These are phyloP conservation scores for Penstemon eatonii DNA, from an alignment of 257 asterid species.

Conservation along the genomic window DNA sequence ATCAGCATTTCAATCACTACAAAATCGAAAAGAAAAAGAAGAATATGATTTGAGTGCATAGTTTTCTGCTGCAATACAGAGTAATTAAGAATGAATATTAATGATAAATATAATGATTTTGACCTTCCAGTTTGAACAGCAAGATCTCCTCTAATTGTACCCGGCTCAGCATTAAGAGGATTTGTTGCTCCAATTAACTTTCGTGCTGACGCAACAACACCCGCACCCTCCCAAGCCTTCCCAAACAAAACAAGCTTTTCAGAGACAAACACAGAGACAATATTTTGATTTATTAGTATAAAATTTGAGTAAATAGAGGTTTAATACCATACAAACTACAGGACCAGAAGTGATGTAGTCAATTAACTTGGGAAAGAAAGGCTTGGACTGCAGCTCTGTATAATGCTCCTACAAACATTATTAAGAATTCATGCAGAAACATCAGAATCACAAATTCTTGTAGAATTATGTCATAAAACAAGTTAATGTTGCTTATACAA, in stretches of 20 bases:
- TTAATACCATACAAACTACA: constrained; percentile 83
- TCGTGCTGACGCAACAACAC: constrained; percentile 92
- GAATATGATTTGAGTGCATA: not conserved
- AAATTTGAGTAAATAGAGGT: not conserved
- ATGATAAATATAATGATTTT: constrained; percentile 4
- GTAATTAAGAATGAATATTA: not conserved
- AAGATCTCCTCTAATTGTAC: constrained; percentile 95
- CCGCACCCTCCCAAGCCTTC: constrained; percentile 96
- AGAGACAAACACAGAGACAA: not conserved
- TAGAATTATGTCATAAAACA: too few relatives aligned
- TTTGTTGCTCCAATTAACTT: constrained; percentile 90
- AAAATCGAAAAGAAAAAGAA: not conserved
- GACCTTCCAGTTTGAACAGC: constrained; percentile 98
- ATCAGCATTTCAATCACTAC: constrained; percentile 6
- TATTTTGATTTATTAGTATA: not conserved
- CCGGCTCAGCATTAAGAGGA: constrained; percentile 95
- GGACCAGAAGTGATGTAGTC: constrained; percentile 90
- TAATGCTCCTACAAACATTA: constrained; percentile 68
- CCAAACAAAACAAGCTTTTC: constrained; percentile 8
- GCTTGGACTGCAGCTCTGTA: constrained; percentile 74
- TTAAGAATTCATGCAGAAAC: not conserved
- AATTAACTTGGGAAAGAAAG: constrained; percentile 86
- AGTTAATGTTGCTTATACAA: too few relatives aligned
- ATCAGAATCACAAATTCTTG: not conserved
- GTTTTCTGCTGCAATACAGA: constrained; percentile 7